Base-by-base conservation (phyloP, 1,284 basidiomycete genomes). In the Rhodotorula glutinis region DNA sequence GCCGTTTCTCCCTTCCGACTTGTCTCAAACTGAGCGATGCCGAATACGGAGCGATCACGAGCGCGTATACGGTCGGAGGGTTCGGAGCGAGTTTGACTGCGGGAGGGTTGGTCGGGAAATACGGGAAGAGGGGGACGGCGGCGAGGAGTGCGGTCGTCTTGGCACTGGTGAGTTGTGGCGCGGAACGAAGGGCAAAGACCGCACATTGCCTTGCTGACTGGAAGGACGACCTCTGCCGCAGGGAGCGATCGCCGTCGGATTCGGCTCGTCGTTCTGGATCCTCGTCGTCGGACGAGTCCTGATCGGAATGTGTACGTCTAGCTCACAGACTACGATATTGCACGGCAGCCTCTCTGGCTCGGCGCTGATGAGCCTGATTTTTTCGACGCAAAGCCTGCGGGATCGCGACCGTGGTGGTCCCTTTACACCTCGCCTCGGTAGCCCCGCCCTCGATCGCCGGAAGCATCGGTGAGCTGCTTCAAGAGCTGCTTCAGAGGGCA, bases 31-130 rank as follows among this genome's bases (percentile, higher is more conserved):
- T 75, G 40, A 58, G 33, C 14, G 70, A 69, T 11, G 62, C 59
- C 14, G 63, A 62, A 27, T 78, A 76, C 56, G 78, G 77, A 14
- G 62, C 75, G 17, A 65, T 77, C 53, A 79, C 77, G 0, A 71
- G 77, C 25, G 75, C 77, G 21, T 80, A 79, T 65, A 80, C 80
- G 2, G 63, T 79, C 41, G 80, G 80, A 7, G 80, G 80, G 19
- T 72, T 80, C 4, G 53, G 75, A 2, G 75, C 76, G 25, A 76
- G 75, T 30, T 27, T 78, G 7, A 43, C 57, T 16, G 69, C 77
- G 16, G 76, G 76, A 0, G 53, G 53, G 40, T 29, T 76, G n/a
- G 67, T 75, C 21, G 66, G 70, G 19, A 49, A 57, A 2, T 56
- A 41, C 21, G 77, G 76, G 1, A 71, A 71, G 54, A 67, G 60